Evolutionary conservation across 352 stramenopile species (phyloP).

Genomic region (Globisporangium nodosum): DNA sequence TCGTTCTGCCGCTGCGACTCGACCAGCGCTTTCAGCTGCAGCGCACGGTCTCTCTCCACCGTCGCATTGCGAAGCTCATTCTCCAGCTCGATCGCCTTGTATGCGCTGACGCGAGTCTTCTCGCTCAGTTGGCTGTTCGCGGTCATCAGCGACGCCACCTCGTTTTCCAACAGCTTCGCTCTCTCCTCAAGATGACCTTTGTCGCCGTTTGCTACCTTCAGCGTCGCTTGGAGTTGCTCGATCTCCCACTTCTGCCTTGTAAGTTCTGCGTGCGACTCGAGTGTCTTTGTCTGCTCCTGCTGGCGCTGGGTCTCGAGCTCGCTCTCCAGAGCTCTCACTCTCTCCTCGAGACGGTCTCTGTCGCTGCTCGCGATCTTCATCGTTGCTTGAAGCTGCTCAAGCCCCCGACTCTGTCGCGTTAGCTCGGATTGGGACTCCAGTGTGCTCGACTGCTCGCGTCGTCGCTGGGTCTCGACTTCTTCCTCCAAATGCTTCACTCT

Average conservation of each 20-base stretch:
- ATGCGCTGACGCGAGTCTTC: slow-evolving; percentile 19
- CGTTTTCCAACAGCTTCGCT: slow-evolving; percentile 18
- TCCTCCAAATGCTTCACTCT: slow-evolving; percentile 22
- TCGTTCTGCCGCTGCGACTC: slow-evolving; percentile 12
- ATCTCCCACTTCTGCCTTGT: slow-evolving; percentile 43
- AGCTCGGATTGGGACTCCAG: slow-evolving; percentile 17
- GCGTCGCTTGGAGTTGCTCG: slow-evolving; percentile 33
- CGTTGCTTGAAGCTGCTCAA: background rate
- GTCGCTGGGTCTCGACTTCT: slow-evolving; percentile 23
- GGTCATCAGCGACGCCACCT: slow-evolving; percentile 26
- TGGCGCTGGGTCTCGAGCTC: slow-evolving; percentile 5
- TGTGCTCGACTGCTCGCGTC: slow-evolving; percentile 11
- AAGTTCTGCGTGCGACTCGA: slow-evolving; percentile 11
- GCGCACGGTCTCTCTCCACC: slow-evolving; percentile 15
- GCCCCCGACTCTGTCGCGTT: background rate
- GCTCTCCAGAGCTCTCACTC: slow-evolving; percentile 9
- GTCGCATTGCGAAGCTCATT: slow-evolving; percentile 2
- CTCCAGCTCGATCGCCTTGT: slow-evolving; percentile 21
- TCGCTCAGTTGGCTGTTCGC: slow-evolving; percentile 30
- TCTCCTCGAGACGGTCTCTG: slow-evolving; percentile 32
- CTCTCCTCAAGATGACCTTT: slow-evolving; percentile 31
- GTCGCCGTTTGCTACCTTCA: slow-evolving; percentile 28
- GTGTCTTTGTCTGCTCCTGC: slow-evolving; percentile 14
- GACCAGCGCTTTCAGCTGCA: slow-evolving; percentile 6
- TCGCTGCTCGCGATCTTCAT: slow-evolving; percentile 19